These are phyloP conservation scores for Rhodotorula sp. DNA, from an alignment of 1,284 basidiomycete species.

Conservation along the genomic window DNA sequence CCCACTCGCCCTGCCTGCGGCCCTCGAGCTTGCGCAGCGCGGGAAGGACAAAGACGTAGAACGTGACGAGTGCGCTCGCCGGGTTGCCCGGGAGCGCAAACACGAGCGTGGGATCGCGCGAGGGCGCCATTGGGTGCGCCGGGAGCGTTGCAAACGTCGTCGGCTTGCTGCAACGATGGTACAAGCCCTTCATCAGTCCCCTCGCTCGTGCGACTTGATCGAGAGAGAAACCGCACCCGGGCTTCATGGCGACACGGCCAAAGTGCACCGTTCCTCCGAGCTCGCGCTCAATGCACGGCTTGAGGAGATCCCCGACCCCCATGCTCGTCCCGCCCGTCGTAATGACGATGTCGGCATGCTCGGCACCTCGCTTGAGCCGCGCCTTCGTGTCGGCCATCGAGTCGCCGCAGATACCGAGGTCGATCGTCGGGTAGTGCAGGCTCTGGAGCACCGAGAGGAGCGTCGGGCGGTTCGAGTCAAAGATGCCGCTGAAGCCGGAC, in stretches of 20 bases:
- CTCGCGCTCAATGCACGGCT: constrained; percentile 79
- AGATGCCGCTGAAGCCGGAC: constrained; percentile 58
- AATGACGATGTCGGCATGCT: constrained; percentile 69
- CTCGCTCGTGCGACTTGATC: neutral
- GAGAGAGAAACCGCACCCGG: constrained; percentile 44
- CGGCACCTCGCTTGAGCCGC: constrained; percentile 62
- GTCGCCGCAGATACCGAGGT: constrained; percentile 77
- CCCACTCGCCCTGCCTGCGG: constrained; percentile 60
- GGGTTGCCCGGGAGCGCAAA: constrained; percentile 89
- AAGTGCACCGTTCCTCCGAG: constrained; percentile 75
- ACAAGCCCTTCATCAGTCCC: constrained; percentile 51
- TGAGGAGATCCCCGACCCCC: constrained; percentile 81
- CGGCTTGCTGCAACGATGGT: constrained; percentile 64
- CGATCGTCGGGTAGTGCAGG: constrained; percentile 73
- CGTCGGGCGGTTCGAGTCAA: constrained; percentile 81
- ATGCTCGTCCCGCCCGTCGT: constrained; percentile 88
- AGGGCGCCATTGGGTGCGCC: constrained; percentile 38
- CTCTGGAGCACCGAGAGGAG: constrained; percentile 68
- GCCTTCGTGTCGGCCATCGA: constrained; percentile 63
- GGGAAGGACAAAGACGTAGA: constrained; percentile 80
- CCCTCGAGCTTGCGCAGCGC: constrained; percentile 73
- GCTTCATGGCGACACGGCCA: constrained; percentile 63
- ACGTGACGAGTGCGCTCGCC: constrained; percentile 82
- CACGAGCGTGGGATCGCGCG: constrained; percentile 58
- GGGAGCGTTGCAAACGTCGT: constrained; percentile 82